These are phyloP conservation scores for Guillardia theta DNA, from an alignment of 78 protist species.

Conservation along the genomic window DNA sequence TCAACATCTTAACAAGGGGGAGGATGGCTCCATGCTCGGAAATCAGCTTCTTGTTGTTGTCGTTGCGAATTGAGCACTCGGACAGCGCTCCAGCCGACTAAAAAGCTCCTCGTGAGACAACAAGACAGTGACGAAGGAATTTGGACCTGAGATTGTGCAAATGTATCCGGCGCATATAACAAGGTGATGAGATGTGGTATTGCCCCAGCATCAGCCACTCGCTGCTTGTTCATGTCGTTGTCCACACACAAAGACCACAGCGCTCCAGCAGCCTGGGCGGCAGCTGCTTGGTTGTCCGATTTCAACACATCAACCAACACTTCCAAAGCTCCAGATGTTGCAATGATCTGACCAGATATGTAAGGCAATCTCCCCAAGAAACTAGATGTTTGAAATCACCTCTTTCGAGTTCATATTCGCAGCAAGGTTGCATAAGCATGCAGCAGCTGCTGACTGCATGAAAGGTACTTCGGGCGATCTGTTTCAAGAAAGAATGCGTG, in stretches of 20 bases:
- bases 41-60: conserved; percentile 20
- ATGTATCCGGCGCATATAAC: neutral
- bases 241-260: conserved; percentile 32
- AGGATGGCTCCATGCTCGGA: conserved; percentile 32
- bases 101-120: too few species aligned
- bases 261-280: conserved; percentile 38
- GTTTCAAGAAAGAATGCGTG: too few species aligned
- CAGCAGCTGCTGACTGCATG: conserved; percentile 32
- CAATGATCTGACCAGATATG: neutral
- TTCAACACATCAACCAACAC: conserved; percentile 1
- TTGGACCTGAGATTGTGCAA: conserved; percentile 34
- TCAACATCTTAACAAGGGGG: conserved; percentile 23
- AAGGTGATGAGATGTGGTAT: conserved; percentile 19
- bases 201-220: conserved; percentile 23
- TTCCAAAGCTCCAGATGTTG: neutral
- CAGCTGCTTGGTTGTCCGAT: conserved; percentile 21
- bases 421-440: conserved; percentile 37
- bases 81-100: conserved; percentile 40
- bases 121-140: too few species aligned
- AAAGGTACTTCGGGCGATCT: conserved; percentile 26
- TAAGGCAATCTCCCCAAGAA: neutral
- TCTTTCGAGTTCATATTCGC: conserved; percentile 37
- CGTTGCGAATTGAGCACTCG: conserved; percentile 31
- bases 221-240: conserved; percentile 41
- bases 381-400: neutral